phyloP scores from a whole-genome alignment of 2,329 filamentous ascomycete species.

The Xylariaceae sp. region DNA sequence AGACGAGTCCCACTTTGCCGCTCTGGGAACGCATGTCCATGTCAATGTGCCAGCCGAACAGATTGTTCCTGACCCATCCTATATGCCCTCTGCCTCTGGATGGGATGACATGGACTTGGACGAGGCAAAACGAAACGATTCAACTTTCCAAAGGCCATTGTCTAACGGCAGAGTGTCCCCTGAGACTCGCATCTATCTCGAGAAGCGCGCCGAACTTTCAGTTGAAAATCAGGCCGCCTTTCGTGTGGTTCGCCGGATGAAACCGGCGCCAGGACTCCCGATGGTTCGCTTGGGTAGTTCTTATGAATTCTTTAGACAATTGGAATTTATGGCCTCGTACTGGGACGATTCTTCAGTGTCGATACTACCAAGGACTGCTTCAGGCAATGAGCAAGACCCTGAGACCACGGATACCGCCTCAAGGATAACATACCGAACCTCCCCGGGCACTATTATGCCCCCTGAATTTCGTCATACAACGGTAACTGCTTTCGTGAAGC shows the following conservation, averaged over 20 bases:
- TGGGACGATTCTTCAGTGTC: slow-evolving; percentile 55
- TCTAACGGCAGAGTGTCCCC: slow-evolving; percentile 51
- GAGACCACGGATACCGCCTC: slow-evolving; percentile 11
- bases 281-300: slow-evolving; percentile 55
- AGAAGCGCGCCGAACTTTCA: slow-evolving; percentile 53
- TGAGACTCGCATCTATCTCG: slow-evolving; percentile 52
- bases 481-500: slow-evolving; percentile 55
- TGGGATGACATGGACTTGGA: slow-evolving; percentile 48
- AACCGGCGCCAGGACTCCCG: slow-evolving; percentile 47
- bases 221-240: slow-evolving; percentile 54
- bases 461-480: slow-evolving; percentile 52
- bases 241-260: slow-evolving; percentile 54
- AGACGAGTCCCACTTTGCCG: slow-evolving; percentile 46
- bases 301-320: slow-evolving; percentile 60
- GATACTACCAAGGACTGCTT: slow-evolving; percentile 14
- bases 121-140: slow-evolving; percentile 44
- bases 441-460: slow-evolving; percentile 51
- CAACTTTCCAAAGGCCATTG: slow-evolving; percentile 43
- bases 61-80: slow-evolving; percentile 49
- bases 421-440: slow-evolving; percentile 39
- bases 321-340: slow-evolving; percentile 53
- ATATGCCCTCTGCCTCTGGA: slow-evolving; percentile 47
- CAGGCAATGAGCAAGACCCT: slow-evolving; percentile 16
- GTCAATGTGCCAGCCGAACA: slow-evolving; percentile 43
- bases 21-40: slow-evolving; percentile 52